phyloP scores from a whole-genome alignment of 768 basidiomycete genomes.

The Xanthoconium stramineum region DNA sequence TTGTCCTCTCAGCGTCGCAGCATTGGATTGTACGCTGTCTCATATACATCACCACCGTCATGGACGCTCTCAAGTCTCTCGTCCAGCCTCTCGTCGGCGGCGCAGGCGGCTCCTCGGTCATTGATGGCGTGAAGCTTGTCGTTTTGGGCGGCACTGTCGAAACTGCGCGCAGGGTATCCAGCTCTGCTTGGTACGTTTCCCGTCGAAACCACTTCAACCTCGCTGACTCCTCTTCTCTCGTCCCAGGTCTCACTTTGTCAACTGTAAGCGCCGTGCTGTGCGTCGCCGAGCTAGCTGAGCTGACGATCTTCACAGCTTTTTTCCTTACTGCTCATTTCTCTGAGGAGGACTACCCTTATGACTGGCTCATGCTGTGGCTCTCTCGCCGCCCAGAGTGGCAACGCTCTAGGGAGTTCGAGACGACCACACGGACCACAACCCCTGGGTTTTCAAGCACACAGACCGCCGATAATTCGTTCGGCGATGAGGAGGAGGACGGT shows the following conservation, averaged over 20 bases:
- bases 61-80: slow-evolving; percentile 82
- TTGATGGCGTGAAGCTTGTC: slow-evolving; percentile 89
- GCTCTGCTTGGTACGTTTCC: slow-evolving; percentile 67
- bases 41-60: slow-evolving; percentile 31
- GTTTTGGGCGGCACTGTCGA: slow-evolving; percentile 86
- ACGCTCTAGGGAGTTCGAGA: slow-evolving; percentile 85
- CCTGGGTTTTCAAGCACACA: slow-evolving; percentile 51
- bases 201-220: not conserved
- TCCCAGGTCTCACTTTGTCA: slow-evolving; percentile 77
- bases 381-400: slow-evolving; percentile 86
- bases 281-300: slow-evolving; percentile 8
- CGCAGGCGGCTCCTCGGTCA: slow-evolving; percentile 70
- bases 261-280: slow-evolving; percentile 53
- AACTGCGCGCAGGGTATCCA: slow-evolving; percentile 77
- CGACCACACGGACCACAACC: slow-evolving; percentile 71
- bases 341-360: slow-evolving; percentile 87
- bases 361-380: slow-evolving; percentile 91
- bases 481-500: slow-evolving; percentile 42
- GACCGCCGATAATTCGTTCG: slow-evolving; percentile 53
- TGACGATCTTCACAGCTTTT: slow-evolving; percentile 47
- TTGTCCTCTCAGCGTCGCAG: slow-evolving; percentile 25
- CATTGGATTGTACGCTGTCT: slow-evolving; percentile 38
- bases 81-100: slow-evolving; percentile 77
- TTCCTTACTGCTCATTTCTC: slow-evolving; percentile 90
- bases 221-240: slow-evolving; percentile 9